These are phyloP conservation scores for Moesziomyces sp. DNA, from an alignment of 1,284 basidiomycete genomes.

Conservation along the genomic window DNA sequence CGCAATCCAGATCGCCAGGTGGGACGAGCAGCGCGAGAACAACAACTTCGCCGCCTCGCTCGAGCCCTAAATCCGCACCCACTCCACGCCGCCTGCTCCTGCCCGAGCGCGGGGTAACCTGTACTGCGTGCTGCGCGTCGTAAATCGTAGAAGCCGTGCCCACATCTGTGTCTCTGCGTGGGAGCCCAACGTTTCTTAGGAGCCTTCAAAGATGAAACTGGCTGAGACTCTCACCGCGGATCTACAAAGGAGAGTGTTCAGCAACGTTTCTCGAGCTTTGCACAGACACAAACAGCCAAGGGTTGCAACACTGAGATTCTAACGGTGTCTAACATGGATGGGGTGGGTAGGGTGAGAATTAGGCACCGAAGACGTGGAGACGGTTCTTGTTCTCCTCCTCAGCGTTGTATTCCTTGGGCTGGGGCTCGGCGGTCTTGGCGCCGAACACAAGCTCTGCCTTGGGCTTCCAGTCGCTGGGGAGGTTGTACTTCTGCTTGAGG, in stretches of 20 bases:
- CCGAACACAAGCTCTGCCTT: slow-evolving; percentile 71
- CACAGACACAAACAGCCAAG: no score
- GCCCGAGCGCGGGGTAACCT: neutral
- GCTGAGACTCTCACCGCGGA: no score
- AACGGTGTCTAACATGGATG: no score
- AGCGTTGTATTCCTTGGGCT: slow-evolving; percentile 34
- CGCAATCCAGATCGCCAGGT: slow-evolving; percentile 60
- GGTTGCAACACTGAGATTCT: no score
- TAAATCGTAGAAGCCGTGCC: no score
- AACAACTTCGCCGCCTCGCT: slow-evolving; percentile 65
- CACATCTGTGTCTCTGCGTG: no score
- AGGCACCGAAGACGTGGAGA: slow-evolving; percentile 29
- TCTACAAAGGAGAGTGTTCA: no score
- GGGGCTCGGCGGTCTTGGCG: slow-evolving; percentile 21
- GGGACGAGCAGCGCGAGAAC: slow-evolving; percentile 67
- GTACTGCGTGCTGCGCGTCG: no score
- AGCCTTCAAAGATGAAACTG: no score
- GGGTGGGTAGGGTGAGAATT: neutral
- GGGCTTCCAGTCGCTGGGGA: slow-evolving; percentile 69
- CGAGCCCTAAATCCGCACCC: slow-evolving; percentile 44
- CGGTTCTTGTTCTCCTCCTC: slow-evolving; percentile 23
- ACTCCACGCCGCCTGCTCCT: neutral
- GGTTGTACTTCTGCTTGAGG: slow-evolving; percentile 64
- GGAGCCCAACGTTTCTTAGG: no score
- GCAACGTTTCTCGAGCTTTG: no score